phyloP scores from a whole-genome alignment of 169 alveolate species.

The Plasmodium inui region DNA sequence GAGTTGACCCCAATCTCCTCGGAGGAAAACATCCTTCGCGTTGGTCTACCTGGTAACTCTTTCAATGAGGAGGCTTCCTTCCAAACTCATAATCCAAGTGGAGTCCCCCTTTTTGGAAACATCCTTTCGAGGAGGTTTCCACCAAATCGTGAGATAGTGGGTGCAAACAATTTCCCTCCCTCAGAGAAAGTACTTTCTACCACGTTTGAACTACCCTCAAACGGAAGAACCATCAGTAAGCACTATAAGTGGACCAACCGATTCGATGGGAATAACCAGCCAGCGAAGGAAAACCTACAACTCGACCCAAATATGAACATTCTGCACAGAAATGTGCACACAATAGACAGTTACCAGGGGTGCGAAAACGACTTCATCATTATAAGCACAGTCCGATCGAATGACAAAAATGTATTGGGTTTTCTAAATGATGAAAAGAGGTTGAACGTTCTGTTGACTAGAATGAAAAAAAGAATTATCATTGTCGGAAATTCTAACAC shows the following conservation, averaged over 20 bases:
- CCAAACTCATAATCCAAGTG: background rate
- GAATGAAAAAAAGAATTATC: conserved; percentile 67
- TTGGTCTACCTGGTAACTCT: background rate
- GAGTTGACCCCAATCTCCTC: background rate
- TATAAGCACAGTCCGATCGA: conserved; percentile 71
- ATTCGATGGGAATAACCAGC: background rate
- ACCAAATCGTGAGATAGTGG: background rate
- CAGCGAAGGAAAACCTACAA: background rate
- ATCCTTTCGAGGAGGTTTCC: background rate
- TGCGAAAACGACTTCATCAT: conserved; percentile 65
- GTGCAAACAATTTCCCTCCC: background rate
- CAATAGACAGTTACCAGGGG: conserved; percentile 74
- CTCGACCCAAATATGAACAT: background rate
- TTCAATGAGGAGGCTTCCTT: background rate
- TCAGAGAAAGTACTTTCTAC: background rate
- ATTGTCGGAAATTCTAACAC: conserved; percentile 72
- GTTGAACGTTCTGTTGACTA: conserved; percentile 60
- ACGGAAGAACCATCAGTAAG: background rate
- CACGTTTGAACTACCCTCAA: background rate
- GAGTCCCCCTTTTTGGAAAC: background rate
- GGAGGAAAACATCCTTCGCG: background rate
- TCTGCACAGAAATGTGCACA: conserved; percentile 43
- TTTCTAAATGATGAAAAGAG: conserved; percentile 70
- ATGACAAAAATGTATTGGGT: conserved; percentile 41
- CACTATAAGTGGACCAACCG: background rate